phyloP scores from a whole-genome alignment of 192 early-diverging fungal genomes.

The Helicostylum pulchrum region DNA sequence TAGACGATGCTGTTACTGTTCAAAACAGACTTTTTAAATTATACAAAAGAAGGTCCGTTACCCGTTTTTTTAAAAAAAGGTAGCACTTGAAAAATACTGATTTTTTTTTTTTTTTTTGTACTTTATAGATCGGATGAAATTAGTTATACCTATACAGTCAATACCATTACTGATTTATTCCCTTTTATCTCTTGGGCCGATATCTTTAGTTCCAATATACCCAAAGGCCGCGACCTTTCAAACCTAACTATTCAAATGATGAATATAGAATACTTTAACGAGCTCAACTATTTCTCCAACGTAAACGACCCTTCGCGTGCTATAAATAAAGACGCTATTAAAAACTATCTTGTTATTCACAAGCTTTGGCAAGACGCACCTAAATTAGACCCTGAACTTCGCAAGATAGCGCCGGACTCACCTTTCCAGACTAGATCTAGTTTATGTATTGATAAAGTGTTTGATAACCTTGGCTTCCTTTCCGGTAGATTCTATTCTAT shows the following conservation, averaged over 20 bases:
- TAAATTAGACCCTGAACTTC: neutral
- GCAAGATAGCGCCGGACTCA: neutral
- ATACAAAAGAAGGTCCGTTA: neutral
- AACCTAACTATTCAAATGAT: neutral
- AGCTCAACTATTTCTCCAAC: neutral
- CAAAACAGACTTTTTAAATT: conserved; percentile 30
- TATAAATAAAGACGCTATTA: neutral
- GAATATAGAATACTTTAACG: neutral
- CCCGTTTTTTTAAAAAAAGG: neutral
- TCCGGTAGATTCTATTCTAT: conserved; percentile 46
- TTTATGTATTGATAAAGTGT: conserved; percentile 9
- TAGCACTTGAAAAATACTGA: neutral
- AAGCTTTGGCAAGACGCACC: neutral
- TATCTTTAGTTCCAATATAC: neutral
- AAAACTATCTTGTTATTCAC: neutral
- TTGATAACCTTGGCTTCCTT: conserved; percentile 20
- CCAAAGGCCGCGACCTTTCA: neutral
- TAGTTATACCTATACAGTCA: neutral
- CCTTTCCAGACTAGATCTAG: conserved; percentile 9
- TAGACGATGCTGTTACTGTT: conserved; percentile 52
- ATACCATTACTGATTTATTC: neutral
- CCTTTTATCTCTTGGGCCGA: neutral
- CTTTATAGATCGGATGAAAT: no score
- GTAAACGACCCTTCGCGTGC: neutral
- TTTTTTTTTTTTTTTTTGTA: neutral